Base-by-base conservation (phyloP, 2,329 filamentous ascomycete species). In the Dryadomyces quercus-mongolicae region DNA sequence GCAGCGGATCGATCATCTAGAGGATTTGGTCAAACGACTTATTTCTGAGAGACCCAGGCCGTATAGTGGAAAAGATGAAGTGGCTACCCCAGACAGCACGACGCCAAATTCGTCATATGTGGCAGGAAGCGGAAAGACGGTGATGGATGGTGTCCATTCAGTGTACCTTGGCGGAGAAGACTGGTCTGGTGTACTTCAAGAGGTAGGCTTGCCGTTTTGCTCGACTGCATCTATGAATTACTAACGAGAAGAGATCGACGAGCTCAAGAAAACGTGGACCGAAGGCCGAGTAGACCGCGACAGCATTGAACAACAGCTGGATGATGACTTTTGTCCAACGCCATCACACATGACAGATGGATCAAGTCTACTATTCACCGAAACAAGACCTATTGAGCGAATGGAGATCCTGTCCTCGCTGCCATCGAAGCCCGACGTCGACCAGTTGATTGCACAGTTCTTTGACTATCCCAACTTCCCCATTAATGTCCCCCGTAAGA, bases 231-330 rank as follows among this genome's bases (percentile, higher is more conserved):
- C n/a, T n/a, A n/a, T n/a, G n/a, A n/a, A n/a, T n/a, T n/a, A n/a
- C n/a, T n/a, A n/a, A n/a, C n/a, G n/a, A n/a, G n/a, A 51, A 43
- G 10, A 51, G 50, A 21, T 52, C 42, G 34, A 52, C 22, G 50
- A 52, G 18, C 50, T 52, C 9, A 52, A 52, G 20, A 31, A 18
- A 34, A 40, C 21, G n/a, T 52, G 40, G 50, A 15, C n/a, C 13
- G 10, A 51, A 31, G 7, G 36, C 18, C 36, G 44, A 22, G 49
- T n/a, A 10, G 38, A 43, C 6, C 7, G 31, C 49, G 25, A 22
- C 15, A 38, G 45, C 31, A 31, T 5, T 8, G 25, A 31, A 31
- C 25, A 31, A n/a, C n/a, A n/a, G n/a, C n/a, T n/a, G 25, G 25
- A 5, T 4, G 50, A 45, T 13, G 8, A 16, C 38, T 20, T 52